phyloP scores from a whole-genome alignment of 257 asterid genomes.

The Solanum sejunctum region DNA sequence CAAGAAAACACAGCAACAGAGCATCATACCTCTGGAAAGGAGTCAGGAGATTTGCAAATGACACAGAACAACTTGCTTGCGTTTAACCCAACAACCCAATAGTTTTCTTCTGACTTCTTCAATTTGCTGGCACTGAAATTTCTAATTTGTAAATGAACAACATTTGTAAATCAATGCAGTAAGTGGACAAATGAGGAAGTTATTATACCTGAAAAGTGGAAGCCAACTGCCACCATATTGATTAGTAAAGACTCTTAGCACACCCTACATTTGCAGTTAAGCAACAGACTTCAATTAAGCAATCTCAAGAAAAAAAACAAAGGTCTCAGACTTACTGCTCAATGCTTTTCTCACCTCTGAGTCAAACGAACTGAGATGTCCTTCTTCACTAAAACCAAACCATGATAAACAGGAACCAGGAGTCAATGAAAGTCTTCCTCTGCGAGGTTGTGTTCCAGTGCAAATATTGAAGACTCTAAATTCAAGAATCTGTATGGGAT shows the following conservation, averaged over 20 bases:
- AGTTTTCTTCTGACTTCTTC: constrained; percentile 63
- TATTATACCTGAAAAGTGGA: constrained; percentile 84
- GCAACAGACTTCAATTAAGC: background rate
- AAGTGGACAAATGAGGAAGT: background rate
- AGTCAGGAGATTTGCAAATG: constrained; percentile 81
- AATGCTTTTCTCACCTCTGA: constrained; percentile 54
- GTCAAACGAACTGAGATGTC: constrained; percentile 81
- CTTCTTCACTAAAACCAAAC: constrained; percentile 97
- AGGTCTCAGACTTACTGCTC: background rate
- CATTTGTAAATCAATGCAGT: background rate
- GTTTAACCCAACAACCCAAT: constrained; percentile 84
- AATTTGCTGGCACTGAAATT: constrained; percentile 48
- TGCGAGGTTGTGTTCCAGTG: constrained; percentile 35
- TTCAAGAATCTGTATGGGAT: constrained; percentile 67
- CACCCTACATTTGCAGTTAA: constrained; percentile 46
- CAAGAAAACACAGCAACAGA: background rate
- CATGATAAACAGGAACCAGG: constrained; percentile 83
- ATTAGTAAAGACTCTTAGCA: constrained; percentile 66
- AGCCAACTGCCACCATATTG: constrained; percentile 89
- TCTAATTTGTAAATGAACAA: background rate
- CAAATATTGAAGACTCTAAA: constrained; percentile 57
- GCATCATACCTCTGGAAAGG: constrained; percentile 68
- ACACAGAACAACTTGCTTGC: constrained; percentile 71
- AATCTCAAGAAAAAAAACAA: background rate
- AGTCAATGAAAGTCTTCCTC: constrained; percentile 79